Conservation (phyloP, 1,284 basidiomycete genomes). For the Athelia sp. region DNA sequence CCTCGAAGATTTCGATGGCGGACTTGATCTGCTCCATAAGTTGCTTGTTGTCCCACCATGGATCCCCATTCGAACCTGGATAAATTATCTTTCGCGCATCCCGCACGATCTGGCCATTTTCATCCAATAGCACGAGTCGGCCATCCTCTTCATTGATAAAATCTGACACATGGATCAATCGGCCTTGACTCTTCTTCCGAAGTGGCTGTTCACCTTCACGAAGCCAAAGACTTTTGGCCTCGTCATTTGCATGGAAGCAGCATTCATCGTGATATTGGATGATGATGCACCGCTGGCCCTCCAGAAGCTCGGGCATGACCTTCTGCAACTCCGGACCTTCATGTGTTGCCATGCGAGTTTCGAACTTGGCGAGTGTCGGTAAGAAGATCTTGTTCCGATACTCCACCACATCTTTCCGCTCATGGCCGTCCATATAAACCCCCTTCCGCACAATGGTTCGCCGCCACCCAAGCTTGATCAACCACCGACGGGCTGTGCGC, state of each 20-base stretch:
- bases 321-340: slow-evolving; percentile 14
- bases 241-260: slow-evolving; percentile 24
- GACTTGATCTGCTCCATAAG: slow-evolving; percentile 14
- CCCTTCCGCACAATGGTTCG: slow-evolving; percentile 23
- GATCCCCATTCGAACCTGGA: slow-evolving; percentile 17
- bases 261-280: slow-evolving; percentile 29
- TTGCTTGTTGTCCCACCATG: background rate
- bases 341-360: slow-evolving; percentile 20
- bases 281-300: slow-evolving; percentile 24
- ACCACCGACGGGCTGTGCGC: slow-evolving; percentile 24
- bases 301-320: slow-evolving; percentile 15
- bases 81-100: slow-evolving; percentile 16
- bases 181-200: slow-evolving; percentile 18
- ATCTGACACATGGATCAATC: slow-evolving; percentile 14
- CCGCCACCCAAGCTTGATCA: slow-evolving; percentile 22
- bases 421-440: slow-evolving; percentile 34
- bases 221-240: slow-evolving; percentile 10
- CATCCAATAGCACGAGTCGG: slow-evolving; percentile 11
- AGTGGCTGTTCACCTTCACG: slow-evolving; percentile 9
- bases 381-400: slow-evolving; percentile 25
- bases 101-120: slow-evolving; percentile 12
- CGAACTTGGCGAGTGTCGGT: slow-evolving; percentile 21
- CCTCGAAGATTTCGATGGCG: slow-evolving; percentile 21
- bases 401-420: slow-evolving; percentile 27
- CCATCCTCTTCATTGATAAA: slow-evolving; percentile 16